These are phyloP conservation scores for Murraya paniculata DNA, from an alignment of 345 rosid genomes.

Conservation along the genomic window DNA sequence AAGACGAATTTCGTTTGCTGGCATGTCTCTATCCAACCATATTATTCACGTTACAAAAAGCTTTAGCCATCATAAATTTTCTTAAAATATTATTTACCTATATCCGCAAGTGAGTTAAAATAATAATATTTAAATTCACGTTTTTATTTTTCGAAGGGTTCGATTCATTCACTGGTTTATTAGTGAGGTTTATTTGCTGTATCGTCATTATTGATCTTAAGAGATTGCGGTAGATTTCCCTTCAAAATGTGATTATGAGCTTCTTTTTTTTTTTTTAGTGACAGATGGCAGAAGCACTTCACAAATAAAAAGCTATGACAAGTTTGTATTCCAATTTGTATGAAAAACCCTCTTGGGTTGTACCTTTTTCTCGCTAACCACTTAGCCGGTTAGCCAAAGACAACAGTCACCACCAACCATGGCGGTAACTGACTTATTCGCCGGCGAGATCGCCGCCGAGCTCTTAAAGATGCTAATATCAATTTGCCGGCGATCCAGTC, in stretches of 20 bases:
- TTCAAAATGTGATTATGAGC: too few species aligned
- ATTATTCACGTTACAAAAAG: not conserved
- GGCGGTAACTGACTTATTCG: constrained; percentile 63
- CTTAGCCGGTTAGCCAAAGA: not conserved
- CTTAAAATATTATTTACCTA: too few species aligned
- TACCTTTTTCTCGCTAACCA: not conserved
- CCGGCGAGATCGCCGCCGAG: constrained; percentile 66
- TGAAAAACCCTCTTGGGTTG: not conserved
- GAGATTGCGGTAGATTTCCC: too few species aligned
- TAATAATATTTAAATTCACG: too few species aligned
- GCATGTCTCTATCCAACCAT: not conserved
- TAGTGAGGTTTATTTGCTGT: too few species aligned
- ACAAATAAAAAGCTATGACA: too few species aligned
- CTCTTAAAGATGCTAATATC: constrained; percentile 38
- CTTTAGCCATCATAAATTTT: not conserved
- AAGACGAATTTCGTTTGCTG: not conserved
- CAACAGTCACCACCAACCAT: constrained; percentile 10
- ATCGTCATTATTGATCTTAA: too few species aligned
- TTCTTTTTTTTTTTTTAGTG: too few species aligned
- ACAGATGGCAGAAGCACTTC: too few species aligned
- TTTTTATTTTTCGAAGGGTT: too few species aligned
- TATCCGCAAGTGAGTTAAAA: too few species aligned
- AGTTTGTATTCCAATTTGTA: not conserved
- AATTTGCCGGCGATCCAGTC: constrained; percentile 38
- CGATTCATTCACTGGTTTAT: too few species aligned